A percentile compares a stretch with the other conserved stretches of the same genome.
Evolutionary conservation across 2,329 filamentous ascomycete species (phyloP).

Genomic region (Zymoseptoria crescenta): DNA sequence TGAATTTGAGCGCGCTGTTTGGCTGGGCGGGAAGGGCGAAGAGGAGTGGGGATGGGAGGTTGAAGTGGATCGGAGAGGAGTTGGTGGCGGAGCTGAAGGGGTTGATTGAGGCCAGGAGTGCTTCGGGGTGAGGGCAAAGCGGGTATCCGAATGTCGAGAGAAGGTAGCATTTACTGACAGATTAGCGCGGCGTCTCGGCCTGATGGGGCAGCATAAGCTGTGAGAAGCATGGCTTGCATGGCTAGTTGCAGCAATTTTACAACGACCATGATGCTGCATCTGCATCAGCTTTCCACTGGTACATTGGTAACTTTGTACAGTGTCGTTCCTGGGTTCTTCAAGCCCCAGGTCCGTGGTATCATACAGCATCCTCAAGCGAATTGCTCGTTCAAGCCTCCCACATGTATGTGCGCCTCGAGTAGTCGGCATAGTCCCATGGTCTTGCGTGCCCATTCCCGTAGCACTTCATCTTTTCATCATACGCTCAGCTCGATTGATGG

Average conservation of each 20-base stretch:
- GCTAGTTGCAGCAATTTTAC: not conserved
- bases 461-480: too few species aligned
- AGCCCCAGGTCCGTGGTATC: not conserved
- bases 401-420: not conserved
- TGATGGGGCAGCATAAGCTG: not conserved
- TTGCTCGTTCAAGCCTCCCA: not conserved
- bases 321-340: not conserved
- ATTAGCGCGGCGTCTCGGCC: not conserved
- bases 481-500: too few species aligned
- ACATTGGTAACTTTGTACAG: not conserved
- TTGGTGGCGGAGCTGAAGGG: constrained; percentile 49
- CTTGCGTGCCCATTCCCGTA: not conserved
- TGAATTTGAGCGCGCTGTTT: constrained; percentile 57
- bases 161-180: not conserved
- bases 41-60: constrained; percentile 29
- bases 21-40: constrained; percentile 52
- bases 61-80: constrained; percentile 49
- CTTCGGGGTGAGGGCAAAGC: not conserved
- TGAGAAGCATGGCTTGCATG: not conserved
- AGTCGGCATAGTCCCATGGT: not conserved
- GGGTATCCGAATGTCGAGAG: not conserved
- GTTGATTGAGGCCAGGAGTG: constrained; percentile 37
- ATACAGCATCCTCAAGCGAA: not conserved
- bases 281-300: not conserved
- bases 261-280: not conserved